These are phyloP conservation scores for Corymbia maculata DNA, from an alignment of 345 rosid genomes.

Conservation along the genomic window DNA sequence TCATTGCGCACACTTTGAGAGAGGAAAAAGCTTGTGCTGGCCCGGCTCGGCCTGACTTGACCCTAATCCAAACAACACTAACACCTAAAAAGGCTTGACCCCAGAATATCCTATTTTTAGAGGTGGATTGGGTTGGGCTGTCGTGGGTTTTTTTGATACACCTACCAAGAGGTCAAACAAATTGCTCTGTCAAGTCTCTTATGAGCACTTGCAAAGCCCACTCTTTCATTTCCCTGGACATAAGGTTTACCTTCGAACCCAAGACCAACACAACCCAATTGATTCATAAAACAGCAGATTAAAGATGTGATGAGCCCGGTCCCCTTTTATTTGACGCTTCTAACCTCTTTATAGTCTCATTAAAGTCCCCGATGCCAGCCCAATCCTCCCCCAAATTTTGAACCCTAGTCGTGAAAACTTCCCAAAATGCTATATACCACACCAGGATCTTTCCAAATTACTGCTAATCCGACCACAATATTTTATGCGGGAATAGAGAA, in stretches of 20 bases:
- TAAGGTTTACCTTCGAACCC: not conserved
- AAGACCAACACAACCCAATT: not conserved
- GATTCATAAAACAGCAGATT: not conserved
- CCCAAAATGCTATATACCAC: not conserved
- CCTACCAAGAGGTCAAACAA: not conserved
- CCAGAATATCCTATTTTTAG: no score
- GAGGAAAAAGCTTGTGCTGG: no score
- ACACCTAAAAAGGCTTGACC: no score
- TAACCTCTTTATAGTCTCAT: not conserved
- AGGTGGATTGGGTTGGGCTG: no score
- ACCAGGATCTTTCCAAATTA: not conserved
- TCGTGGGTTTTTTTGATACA: no score
- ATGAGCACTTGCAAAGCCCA: not conserved
- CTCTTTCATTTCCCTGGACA: not conserved
- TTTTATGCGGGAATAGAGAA: not conserved
- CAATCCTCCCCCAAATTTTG: not conserved
- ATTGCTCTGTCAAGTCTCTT: not conserved
- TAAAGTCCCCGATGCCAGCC: not conserved
- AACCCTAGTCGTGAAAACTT: not conserved
- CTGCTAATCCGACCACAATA: not conserved
- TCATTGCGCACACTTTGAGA: no score
- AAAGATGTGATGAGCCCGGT: not conserved
- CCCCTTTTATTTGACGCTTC: not conserved
- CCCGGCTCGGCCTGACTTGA: no score
- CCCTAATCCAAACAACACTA: no score